Evolutionary conservation across 305 asterid species (phyloP).

Genomic region (Rubia tinctorum): DNA sequence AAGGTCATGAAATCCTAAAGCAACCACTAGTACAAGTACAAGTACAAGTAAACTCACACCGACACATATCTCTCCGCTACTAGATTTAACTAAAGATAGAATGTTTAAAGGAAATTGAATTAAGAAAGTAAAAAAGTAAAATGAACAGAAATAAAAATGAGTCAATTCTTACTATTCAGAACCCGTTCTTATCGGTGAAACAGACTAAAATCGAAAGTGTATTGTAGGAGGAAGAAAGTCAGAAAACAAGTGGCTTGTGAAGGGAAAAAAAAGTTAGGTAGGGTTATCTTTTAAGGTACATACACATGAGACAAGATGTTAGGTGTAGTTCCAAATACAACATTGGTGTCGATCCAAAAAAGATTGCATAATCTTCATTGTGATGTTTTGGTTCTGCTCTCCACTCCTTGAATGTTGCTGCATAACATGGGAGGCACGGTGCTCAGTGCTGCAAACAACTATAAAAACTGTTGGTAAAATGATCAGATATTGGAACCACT

Average conservation of each 20-base stretch:
- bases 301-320: neutral
- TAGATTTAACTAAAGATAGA: too few species aligned
- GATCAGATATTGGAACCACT: neutral
- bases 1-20: neutral
- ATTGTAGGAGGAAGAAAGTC: neutral
- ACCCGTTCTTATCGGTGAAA: too few species aligned
- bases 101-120: too few species aligned
- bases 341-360: neutral
- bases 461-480: conserved; percentile 4
- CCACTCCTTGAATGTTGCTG: conserved; percentile 3
- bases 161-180: too few species aligned
- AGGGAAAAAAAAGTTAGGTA: conserved; percentile 1
- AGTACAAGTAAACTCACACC: too few species aligned
- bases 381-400: neutral
- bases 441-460: neutral
- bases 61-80: too few species aligned
- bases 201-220: too few species aligned
- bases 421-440: neutral
- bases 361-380: neutral
- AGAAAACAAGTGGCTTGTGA: neutral
- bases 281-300: neutral
- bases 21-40: neutral
- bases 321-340: conserved; percentile 2
- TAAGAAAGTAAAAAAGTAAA: too few species aligned
- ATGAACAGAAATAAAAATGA: too few species aligned